Evolutionary conservation across 2,329 filamentous ascomycete species (phyloP).

Genomic region (Pyricularia sp.): DNA sequence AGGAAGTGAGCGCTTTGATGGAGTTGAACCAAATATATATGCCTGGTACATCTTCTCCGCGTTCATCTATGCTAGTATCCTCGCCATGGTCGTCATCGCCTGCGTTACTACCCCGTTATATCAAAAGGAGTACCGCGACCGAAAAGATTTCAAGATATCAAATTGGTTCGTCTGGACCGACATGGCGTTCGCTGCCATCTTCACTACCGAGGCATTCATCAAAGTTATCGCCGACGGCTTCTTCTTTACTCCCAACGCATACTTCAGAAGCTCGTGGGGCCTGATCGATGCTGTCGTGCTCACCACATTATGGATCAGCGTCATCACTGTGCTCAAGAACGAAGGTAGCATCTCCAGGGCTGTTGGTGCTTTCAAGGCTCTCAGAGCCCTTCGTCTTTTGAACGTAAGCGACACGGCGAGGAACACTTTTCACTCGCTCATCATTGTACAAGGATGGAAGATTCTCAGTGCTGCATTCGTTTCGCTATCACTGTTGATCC

Average conservation of each 20-base stretch:
- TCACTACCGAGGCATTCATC: conserved; percentile 77
- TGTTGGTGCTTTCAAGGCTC: conserved; percentile 92
- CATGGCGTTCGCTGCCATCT: conserved; percentile 77
- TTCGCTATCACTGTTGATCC: conserved; percentile 86
- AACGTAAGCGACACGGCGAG: conserved; percentile 95
- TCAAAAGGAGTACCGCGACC: conserved; percentile 74
- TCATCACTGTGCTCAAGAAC: conserved; percentile 70
- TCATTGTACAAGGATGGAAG: conserved; percentile 91
- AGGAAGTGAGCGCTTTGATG: conserved; percentile 78
- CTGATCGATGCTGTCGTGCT: conserved; percentile 90
- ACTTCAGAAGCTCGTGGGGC: conserved; percentile 93
- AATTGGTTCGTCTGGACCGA: conserved; percentile 98
- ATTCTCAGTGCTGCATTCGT: conserved; percentile 88
- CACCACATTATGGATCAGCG: conserved; percentile 91
- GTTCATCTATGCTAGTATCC: conserved; percentile 87
- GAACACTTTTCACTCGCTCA: conserved; percentile 93
- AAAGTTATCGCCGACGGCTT: conserved; percentile 94
- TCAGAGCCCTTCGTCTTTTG: conserved; percentile 80
- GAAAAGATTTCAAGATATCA: conserved; percentile 43
- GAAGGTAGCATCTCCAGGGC: conserved; percentile 81
- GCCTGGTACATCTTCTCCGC: conserved; percentile 92
- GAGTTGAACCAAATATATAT: conserved; percentile 77
- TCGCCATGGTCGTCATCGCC: conserved; percentile 94
- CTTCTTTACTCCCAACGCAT: conserved; percentile 95
- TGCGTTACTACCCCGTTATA: conserved; percentile 93